Conservation (phyloP, 2,329 filamentous ascomycete species). For the Clarireedia homoeocarpa region DNA sequence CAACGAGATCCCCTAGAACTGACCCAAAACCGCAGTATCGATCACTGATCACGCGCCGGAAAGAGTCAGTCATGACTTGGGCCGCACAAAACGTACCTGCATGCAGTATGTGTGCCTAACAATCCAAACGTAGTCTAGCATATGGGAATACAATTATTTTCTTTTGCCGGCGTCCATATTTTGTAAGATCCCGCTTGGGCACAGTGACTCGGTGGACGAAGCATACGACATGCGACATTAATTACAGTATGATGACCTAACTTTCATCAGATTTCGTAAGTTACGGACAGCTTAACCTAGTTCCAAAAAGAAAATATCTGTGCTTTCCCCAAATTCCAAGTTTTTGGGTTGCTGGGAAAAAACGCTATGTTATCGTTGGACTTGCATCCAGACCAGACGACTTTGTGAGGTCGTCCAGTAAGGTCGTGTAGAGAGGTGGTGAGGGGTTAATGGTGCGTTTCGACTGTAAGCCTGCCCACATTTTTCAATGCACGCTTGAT, state of each 20-base stretch:
- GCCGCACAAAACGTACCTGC: constrained; percentile 13
- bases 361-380: not conserved
- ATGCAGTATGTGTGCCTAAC: constrained; percentile 11
- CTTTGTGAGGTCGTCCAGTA: constrained; percentile 2
- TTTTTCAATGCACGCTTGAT: constrained; percentile 8
- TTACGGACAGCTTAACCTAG: not conserved
- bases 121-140: constrained; percentile 8
- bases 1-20: constrained; percentile 23
- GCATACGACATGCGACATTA: constrained; percentile 3
- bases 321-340: constrained; percentile 7
- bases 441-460: constrained; percentile 6
- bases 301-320: not conserved
- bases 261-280: not conserved
- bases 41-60: constrained; percentile 27
- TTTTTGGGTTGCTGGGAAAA: not conserved
- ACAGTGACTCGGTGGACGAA: constrained; percentile 9
- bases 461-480: constrained; percentile 8
- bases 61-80: constrained; percentile 10
- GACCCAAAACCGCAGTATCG: constrained; percentile 25
- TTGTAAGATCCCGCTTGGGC: constrained; percentile 8
- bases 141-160: not conserved
- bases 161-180: not conserved
- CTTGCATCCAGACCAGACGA: not conserved
- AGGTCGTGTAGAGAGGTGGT: not conserved
- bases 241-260: not conserved